Conservation (phyloP, 2,329 filamentous ascomycete species). For the Trichoderma sp. region DNA sequence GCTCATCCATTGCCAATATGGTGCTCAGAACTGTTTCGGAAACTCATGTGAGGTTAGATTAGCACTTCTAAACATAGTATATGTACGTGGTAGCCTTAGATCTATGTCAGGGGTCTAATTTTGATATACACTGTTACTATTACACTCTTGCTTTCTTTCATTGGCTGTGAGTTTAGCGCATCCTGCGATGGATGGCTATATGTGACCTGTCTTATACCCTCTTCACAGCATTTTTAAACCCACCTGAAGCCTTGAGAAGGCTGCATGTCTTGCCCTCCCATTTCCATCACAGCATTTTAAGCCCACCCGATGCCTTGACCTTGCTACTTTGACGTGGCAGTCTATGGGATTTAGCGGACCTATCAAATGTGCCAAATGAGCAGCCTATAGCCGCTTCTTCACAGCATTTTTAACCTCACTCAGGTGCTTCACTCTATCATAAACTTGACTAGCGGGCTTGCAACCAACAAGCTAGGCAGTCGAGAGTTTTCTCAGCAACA, state of each 20-base stretch:
- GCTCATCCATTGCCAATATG: neutral
- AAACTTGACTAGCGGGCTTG: neutral
- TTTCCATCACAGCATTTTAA: neutral
- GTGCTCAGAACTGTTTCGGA: neutral
- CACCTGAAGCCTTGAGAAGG: neutral
- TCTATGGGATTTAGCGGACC: no score
- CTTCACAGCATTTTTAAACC: neutral
- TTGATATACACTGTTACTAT: neutral
- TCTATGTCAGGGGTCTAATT: neutral
- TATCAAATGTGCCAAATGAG: no score
- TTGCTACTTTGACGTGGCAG: neutral
- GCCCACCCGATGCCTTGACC: neutral
- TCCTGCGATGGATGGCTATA: neutral
- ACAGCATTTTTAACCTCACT: neutral
- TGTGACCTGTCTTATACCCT: neutral
- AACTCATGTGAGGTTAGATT: neutral
- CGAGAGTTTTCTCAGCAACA: neutral
- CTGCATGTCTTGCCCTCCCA: neutral
- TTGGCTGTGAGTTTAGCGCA: neutral
- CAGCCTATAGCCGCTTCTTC: neutral
- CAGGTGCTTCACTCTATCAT: neutral
- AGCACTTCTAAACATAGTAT: neutral
- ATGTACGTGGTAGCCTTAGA: no score
- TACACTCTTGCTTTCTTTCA: neutral
- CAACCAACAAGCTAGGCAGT: neutral